phyloP scores from a whole-genome alignment of 208 protist genomes.

The Trypanosoma boissoni region DNA sequence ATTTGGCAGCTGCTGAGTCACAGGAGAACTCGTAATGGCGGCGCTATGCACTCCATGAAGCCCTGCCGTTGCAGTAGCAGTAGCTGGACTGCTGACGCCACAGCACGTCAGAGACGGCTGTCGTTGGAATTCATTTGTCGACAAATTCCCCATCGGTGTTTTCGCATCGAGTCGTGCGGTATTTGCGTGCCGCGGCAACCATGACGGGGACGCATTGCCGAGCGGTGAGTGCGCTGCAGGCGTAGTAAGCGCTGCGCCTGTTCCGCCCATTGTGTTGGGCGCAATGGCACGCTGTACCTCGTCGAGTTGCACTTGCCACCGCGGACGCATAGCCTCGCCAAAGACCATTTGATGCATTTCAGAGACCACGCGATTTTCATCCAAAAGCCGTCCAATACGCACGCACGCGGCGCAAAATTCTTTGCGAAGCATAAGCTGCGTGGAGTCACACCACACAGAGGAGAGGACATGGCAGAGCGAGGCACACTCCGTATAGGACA shows the following conservation, averaged over 20 bases:
- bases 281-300: slow-evolving; percentile 85
- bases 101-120: no score
- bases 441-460: slow-evolving; percentile 80
- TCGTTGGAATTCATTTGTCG: no score
- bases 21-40: no score
- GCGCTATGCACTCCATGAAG: no score
- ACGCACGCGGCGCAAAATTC: slow-evolving; percentile 47
- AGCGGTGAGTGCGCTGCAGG: neutral
- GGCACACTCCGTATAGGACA: slow-evolving; percentile 63
- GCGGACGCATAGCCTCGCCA: slow-evolving; percentile 76
- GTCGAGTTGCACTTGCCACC: slow-evolving; percentile 88
- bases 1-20: no score
- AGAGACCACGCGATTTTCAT: slow-evolving; percentile 70
- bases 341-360: slow-evolving; percentile 80
- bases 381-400: slow-evolving; percentile 47
- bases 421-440: slow-evolving; percentile 58
- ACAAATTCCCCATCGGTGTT: neutral
- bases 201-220: neutral
- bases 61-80: no score
- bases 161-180: neutral
- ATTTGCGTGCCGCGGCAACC: slow-evolving; percentile 12
- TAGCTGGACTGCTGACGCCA: no score
- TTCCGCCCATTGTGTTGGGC: slow-evolving; percentile 24
- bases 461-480: slow-evolving; percentile 55
- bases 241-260: neutral